phyloP scores from a whole-genome alignment of 345 rosid genomes.

The Gynandropsis gynandra region DNA sequence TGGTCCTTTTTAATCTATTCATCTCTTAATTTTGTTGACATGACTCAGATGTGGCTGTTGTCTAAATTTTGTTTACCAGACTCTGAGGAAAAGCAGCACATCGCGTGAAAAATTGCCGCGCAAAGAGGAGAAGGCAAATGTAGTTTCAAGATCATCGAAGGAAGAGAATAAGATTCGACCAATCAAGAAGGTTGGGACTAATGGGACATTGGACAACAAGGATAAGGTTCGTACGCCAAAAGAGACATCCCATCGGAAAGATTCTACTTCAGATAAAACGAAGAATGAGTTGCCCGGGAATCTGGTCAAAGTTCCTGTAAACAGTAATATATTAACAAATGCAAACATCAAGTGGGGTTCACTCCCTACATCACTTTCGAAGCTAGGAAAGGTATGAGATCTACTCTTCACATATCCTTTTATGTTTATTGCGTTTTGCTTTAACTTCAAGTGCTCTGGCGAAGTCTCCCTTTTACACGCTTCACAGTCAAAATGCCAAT shows the following conservation, averaged over 20 bases:
- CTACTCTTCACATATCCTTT: constrained; percentile 18
- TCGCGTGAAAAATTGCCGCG: constrained; percentile 54
- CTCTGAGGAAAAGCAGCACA: constrained; percentile 66
- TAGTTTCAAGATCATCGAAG: constrained; percentile 41
- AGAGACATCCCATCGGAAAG: constrained; percentile 36
- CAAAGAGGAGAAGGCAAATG: constrained; percentile 52
- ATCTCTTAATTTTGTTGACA: neutral
- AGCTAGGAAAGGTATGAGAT: constrained; percentile 76
- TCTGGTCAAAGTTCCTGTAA: constrained; percentile 70
- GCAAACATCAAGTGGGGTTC: constrained; percentile 66
- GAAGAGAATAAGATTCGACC: constrained; percentile 47
- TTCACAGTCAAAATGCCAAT: neutral
- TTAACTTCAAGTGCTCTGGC: constrained; percentile 5
- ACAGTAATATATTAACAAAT: constrained; percentile 53
- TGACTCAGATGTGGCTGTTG: neutral
- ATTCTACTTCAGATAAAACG: constrained; percentile 38
- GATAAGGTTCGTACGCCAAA: constrained; percentile 45
- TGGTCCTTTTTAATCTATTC: neutral
- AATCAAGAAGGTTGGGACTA: constrained; percentile 43
- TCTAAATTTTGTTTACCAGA: constrained; percentile 36
- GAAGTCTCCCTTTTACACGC: neutral
- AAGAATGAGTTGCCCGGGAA: constrained; percentile 57
- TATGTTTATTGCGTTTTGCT: constrained; percentile 2
- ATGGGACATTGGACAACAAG: constrained; percentile 47
- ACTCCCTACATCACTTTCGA: constrained; percentile 75